Evolutionary conservation across 306 rosid species (phyloP).

Genomic region (Rubus idaeus): DNA sequence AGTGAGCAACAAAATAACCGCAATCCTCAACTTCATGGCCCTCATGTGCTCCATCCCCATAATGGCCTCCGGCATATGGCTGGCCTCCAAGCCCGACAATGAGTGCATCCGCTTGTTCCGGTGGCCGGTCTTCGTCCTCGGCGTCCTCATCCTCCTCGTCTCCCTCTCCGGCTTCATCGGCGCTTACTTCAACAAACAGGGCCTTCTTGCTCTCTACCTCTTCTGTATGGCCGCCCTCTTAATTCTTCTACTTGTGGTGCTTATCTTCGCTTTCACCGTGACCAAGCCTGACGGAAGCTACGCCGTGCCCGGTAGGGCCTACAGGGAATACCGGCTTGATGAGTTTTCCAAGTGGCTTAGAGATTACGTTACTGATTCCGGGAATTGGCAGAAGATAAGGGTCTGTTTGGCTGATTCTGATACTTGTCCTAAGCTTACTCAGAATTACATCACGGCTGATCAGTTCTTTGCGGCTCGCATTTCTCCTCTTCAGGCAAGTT

Average conservation of each 20-base stretch:
- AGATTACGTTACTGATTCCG: slow-evolving; percentile 48
- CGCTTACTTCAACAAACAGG: slow-evolving; percentile 72
- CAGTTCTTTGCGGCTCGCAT: slow-evolving; percentile 64
- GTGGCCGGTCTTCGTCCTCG: slow-evolving; percentile 72
- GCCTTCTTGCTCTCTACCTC: slow-evolving; percentile 77
- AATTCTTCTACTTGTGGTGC: slow-evolving; percentile 52
- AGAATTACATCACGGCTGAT: slow-evolving; percentile 50
- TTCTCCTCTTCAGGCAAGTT: slow-evolving; percentile 76
- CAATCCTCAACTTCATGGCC: slow-evolving; percentile 70
- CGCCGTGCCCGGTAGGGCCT: slow-evolving; percentile 50
- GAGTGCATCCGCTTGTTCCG: slow-evolving; percentile 70
- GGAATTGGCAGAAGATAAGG: slow-evolving; percentile 58
- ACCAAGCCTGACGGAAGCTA: slow-evolving; percentile 61
- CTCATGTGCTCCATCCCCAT: slow-evolving; percentile 68
- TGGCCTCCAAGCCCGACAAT: slow-evolving; percentile 82
- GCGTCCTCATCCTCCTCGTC: slow-evolving; percentile 66
- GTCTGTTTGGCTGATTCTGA: slow-evolving; percentile 75
- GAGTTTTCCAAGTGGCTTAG: slow-evolving; percentile 71
- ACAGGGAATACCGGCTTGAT: slow-evolving; percentile 55
- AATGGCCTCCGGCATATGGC: slow-evolving; percentile 85
- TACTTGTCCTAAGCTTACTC: slow-evolving; percentile 49
- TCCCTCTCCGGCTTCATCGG: slow-evolving; percentile 81
- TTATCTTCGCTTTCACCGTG: slow-evolving; percentile 71
- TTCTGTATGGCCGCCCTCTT: slow-evolving; percentile 80
- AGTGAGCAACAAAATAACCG: slow-evolving; percentile 80